phyloP scores from a whole-genome alignment of 1,284 basidiomycete species.

The Austroboletus novae-zelandiae region DNA sequence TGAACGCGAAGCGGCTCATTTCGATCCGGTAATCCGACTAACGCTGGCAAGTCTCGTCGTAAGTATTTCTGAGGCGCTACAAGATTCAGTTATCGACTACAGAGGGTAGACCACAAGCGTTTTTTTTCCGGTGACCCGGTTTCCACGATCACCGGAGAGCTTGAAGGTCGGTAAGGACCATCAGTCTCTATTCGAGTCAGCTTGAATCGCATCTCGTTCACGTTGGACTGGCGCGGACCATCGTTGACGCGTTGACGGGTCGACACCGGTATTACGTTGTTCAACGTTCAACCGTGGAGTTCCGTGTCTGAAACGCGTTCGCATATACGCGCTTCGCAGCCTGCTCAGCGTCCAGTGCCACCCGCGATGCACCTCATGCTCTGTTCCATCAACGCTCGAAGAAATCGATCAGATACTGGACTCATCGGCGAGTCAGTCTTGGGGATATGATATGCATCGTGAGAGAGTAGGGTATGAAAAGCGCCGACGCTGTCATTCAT shows the following conservation, averaged over 20 bases:
- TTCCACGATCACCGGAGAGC: constrained; percentile 26
- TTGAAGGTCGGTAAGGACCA: too few relatives aligned
- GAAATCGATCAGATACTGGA: constrained; percentile 50
- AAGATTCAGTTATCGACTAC: constrained; percentile 35
- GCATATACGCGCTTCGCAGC: constrained; percentile 5
- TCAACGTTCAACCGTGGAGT: too few relatives aligned
- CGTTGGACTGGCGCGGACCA: constrained; percentile 44
- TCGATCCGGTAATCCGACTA: constrained; percentile 27
- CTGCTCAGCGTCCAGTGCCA: constrained; percentile 47
- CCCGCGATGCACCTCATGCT: constrained; percentile 49
- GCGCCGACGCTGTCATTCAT: constrained; percentile 28
- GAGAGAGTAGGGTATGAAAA: constrained; percentile 4
- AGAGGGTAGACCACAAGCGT: constrained; percentile 34
- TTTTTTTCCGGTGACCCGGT: constrained; percentile 30
- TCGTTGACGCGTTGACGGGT: constrained; percentile 46
- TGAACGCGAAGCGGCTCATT: constrained; percentile 23
- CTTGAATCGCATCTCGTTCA: constrained; percentile 48
- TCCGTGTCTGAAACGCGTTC: too few relatives aligned
- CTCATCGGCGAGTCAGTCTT: constrained; percentile 28
- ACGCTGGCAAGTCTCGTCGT: constrained; percentile 1
- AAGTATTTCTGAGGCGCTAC: constrained; percentile 21
- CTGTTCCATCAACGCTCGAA: constrained; percentile 39
- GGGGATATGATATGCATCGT: too few relatives aligned
- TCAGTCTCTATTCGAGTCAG: constrained; percentile 39
- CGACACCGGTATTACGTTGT: constrained; percentile 40